Evolutionary conservation across 176 grass and related monocot species (phyloP), one percentile per base, ranked within the genome.

Genomic region (Dactylis glomerata): DNA sequence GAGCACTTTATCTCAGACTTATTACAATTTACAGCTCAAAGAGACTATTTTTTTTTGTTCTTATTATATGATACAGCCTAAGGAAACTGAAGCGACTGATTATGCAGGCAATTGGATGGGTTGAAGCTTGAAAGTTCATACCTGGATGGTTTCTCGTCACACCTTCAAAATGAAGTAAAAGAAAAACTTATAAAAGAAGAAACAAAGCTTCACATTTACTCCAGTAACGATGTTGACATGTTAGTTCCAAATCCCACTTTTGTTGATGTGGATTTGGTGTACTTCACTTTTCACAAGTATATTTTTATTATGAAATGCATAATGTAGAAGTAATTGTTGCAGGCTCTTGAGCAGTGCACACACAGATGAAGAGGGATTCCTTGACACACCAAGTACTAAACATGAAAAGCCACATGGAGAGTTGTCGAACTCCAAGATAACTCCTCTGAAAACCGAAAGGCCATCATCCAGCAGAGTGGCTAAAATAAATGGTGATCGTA

Each of bases 161-260:
- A 95, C 78, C 89, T 98, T 72, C 93, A 92, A 79, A 98, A 90
- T 81, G 93, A 95, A 81, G 72, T 88, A 47, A 98, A 93, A 74
- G 91, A 98, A 23, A 92, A 65, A 59, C 76, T 93, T 75, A 89
- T 79, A 72, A 87, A 95, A 90, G 93, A 98, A 78, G 93, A 93
- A 90, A 33, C 91, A 10, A 76, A 78, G 73, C 85, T 94, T 86
- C 92, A 94, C 81, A 63, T 95, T 85, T 98, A 98, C 85, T 98
- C 96, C 38, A 98, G 87, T 81, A 90, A 93, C 36, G 83, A 95
- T 86, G 82, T 95, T 42, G 93, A 98, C 26, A 90, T 93, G 96
- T 98, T 82, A 95, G 95, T 91, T 75, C 76, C 73, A 87, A 49
- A 62, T 85, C 13, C 47, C 37, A 79, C n/a, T 26, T 90, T 83